Percentiles rank a stretch among this genome's conserved stretches.
These are phyloP conservation scores for Cercospora zeina DNA, from an alignment of 2,329 filamentous ascomycete genomes.

Conservation along the genomic window DNA sequence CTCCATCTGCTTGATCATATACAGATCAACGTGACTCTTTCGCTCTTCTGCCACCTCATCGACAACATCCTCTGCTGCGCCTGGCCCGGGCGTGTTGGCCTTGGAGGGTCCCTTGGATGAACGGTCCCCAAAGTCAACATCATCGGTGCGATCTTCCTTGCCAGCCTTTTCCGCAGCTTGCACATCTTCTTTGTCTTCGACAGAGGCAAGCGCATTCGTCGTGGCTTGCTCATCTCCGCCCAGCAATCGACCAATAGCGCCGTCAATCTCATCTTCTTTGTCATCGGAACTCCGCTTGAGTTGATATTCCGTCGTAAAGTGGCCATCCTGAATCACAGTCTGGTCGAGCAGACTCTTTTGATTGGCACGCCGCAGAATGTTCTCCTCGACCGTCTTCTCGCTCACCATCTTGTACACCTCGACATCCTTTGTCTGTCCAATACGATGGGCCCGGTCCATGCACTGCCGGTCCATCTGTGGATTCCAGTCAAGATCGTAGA, in stretches of 20 bases:
- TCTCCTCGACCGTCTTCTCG: slow-evolving; percentile 84
- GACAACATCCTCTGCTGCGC: slow-evolving; percentile 44
- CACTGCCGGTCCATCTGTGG: slow-evolving; percentile 99
- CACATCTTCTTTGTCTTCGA: slow-evolving; percentile 90
- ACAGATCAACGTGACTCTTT: slow-evolving; percentile 69
- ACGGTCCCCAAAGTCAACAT: slow-evolving; percentile 71
- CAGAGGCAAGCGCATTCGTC: slow-evolving; percentile 76
- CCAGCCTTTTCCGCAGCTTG: slow-evolving; percentile 83
- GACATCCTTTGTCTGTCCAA: slow-evolving; percentile 94
- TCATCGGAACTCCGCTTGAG: slow-evolving; percentile 44
- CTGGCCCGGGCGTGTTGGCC: slow-evolving; percentile 41
- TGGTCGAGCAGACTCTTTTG: slow-evolving; percentile 98
- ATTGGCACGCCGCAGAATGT: slow-evolving; percentile 92
- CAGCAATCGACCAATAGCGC: slow-evolving; percentile 82
- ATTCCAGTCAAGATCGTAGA: slow-evolving; percentile 99
- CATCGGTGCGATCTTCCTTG: slow-evolving; percentile 81
- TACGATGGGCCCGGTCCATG: slow-evolving; percentile 94
- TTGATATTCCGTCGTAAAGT: slow-evolving; percentile 89
- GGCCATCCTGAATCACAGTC: slow-evolving; percentile 96
- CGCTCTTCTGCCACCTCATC: slow-evolving; percentile 56
- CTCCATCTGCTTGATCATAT: slow-evolving; percentile 42
- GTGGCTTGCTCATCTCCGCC: slow-evolving; percentile 63
- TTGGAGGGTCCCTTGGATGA: slow-evolving; percentile 48
- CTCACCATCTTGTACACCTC: slow-evolving; percentile 78
- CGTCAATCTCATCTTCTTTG: slow-evolving; percentile 67